Percentiles rank a stretch among this genome's conserved stretches.
Conservation (phyloP, 179 eudicot genomes). For the Pouteria campechiana region DNA sequence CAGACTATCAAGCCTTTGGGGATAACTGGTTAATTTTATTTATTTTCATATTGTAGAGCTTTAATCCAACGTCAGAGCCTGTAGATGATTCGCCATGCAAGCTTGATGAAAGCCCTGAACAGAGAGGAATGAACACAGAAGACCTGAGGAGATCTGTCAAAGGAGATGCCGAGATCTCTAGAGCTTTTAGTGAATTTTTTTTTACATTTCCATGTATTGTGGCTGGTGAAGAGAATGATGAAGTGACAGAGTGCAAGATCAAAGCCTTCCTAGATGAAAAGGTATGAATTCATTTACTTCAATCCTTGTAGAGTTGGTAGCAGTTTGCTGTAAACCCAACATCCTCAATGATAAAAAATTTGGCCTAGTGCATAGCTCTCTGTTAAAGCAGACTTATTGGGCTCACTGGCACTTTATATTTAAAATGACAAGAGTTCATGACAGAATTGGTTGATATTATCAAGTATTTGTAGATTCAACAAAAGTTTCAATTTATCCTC, state of each 20-base stretch:
- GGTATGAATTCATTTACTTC: slow-evolving; percentile 23
- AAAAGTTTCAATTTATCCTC: too few relatives aligned
- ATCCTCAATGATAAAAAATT: not conserved
- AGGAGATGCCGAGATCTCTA: slow-evolving; percentile 3
- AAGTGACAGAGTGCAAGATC: slow-evolving; percentile 61
- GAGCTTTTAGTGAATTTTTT: slow-evolving; percentile 20
- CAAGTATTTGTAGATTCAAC: too few relatives aligned
- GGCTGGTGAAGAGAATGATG: slow-evolving; percentile 75
- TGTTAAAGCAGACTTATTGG: not conserved
- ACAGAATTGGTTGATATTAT: too few relatives aligned
- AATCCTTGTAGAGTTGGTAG: not conserved
- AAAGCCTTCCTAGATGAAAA: slow-evolving; percentile 69
- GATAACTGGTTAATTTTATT: slow-evolving; percentile 4
- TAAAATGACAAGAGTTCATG: too few relatives aligned
- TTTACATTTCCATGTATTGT: slow-evolving; percentile 59
- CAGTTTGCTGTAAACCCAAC: not conserved
- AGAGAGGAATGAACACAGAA: slow-evolving; percentile 13
- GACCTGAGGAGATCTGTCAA: slow-evolving; percentile 13
- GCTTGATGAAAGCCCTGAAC: slow-evolving; percentile 30
- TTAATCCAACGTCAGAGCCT: slow-evolving; percentile 68
- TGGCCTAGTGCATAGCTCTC: not conserved
- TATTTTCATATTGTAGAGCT: slow-evolving; percentile 31
- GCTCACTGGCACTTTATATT: too few relatives aligned
- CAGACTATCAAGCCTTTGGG: too few relatives aligned
- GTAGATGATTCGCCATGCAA: slow-evolving; percentile 53